Percentiles rank a stretch among this genome's conserved stretches.
These are phyloP conservation scores for Botrytis sinoallii DNA, from an alignment of 2,329 filamentous ascomycete genomes.

Conservation along the genomic window DNA sequence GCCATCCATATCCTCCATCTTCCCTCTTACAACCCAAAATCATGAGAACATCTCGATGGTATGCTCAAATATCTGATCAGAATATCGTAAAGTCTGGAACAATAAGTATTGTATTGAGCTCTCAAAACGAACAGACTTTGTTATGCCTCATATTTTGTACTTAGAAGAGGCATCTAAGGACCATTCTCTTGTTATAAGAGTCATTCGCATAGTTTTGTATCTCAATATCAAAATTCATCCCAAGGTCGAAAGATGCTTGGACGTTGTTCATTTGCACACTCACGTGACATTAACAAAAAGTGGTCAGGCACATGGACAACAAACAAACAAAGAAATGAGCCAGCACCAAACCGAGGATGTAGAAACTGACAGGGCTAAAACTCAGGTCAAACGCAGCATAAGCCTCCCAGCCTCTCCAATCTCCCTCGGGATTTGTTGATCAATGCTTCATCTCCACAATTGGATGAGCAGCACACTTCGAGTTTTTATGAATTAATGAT, in stretches of 20 bases:
- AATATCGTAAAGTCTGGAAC: neutral
- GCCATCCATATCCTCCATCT: no score
- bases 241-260: neutral
- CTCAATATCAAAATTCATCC: neutral
- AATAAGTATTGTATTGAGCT: neutral
- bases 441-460: conserved; percentile 19
- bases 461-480: conserved; percentile 14
- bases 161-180: neutral
- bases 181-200: neutral
- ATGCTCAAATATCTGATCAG: neutral
- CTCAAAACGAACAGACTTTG: neutral
- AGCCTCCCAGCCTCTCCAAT: conserved; percentile 16
- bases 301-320: neutral
- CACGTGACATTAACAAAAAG: neutral
- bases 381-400: conserved; percentile 3
- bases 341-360: conserved; percentile 9
- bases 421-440: conserved; percentile 20
- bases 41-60: neutral
- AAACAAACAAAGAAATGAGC: neutral
- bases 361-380: conserved; percentile 6
- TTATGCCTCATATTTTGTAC: neutral
- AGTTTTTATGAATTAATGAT: conserved; percentile 18
- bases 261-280: neutral
- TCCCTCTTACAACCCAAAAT: neutral
- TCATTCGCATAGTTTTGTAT: neutral